A percentile compares a stretch with the other conserved stretches of the same genome.
These are phyloP conservation scores for Linum trigynum DNA, from an alignment of 345 rosid species.

Conservation along the genomic window DNA sequence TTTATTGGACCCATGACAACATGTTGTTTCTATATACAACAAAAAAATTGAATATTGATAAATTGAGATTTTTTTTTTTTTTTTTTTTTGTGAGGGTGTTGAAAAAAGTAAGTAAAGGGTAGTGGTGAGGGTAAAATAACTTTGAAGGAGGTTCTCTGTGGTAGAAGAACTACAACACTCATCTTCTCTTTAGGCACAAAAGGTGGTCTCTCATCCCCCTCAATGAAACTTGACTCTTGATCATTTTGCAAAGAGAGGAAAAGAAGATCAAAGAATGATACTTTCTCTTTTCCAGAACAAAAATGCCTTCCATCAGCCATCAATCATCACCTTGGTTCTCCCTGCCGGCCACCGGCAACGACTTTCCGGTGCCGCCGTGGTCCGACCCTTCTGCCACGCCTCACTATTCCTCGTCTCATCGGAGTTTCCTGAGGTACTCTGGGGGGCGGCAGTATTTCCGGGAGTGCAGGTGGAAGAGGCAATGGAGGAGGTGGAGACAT, in stretches of 20 bases:
- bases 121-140: neutral
- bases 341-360: neutral
- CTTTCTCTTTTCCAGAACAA: neutral
- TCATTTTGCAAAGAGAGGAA: too few relatives aligned
- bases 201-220: too few relatives aligned
- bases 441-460: neutral
- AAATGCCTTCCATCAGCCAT: neutral
- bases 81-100: too few relatives aligned
- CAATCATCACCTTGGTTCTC: neutral
- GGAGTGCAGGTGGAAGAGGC: neutral
- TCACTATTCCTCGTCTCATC: neutral
- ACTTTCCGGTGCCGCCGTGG: neutral
- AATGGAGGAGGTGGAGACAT: neutral
- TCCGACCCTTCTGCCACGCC: neutral
- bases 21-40: neutral
- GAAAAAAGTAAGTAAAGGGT: too few relatives aligned
- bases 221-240: too few relatives aligned
- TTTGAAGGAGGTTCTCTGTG: too few relatives aligned
- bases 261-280: neutral
- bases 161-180: neutral
- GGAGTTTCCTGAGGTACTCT: neutral
- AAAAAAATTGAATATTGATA: neutral
- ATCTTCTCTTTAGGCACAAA: neutral
- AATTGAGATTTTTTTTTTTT: neutral
- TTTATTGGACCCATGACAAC: neutral